phyloP scores from a whole-genome alignment of 257 asterid species.

The Linderniella brevidens region DNA sequence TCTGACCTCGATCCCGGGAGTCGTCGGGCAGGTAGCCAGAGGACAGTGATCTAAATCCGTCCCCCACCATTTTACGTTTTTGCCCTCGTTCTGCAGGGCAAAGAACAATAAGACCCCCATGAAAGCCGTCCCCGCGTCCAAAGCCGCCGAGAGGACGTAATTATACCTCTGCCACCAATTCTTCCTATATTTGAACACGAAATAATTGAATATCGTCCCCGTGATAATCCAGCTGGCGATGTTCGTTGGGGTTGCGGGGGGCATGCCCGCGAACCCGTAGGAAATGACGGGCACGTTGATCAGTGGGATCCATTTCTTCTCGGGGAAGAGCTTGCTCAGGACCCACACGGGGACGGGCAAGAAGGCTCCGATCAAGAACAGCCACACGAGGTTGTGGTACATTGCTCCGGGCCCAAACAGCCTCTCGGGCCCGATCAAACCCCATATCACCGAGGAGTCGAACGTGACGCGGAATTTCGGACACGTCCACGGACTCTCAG shows the following conservation, averaged over 20 bases:
- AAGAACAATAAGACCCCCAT: constrained; percentile 80
- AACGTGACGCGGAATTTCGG: constrained; percentile 4
- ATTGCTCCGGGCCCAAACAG: constrained; percentile 61
- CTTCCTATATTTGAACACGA: constrained; percentile 62
- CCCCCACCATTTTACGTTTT: constrained; percentile 83
- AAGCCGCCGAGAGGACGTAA: constrained; percentile 76
- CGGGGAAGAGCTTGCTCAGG: constrained; percentile 57
- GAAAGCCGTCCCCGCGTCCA: constrained; percentile 94
- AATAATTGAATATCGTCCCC: constrained; percentile 67
- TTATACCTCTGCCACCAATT: constrained; percentile 89
- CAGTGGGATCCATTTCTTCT: constrained; percentile 77
- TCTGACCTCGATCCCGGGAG: constrained; percentile 47
- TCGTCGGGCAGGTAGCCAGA: constrained; percentile 82
- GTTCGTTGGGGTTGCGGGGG: constrained; percentile 90
- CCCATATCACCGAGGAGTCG: constrained; percentile 3
- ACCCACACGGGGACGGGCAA: constrained; percentile 84
- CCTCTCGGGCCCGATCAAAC: constrained; percentile 15
- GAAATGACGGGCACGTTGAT: constrained; percentile 80
- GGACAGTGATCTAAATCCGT: constrained; percentile 74
- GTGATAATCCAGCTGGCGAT: constrained; percentile 81
- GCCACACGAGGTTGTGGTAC: constrained; percentile 77
- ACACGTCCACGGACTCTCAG: background rate
- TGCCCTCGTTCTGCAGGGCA: constrained; percentile 58
- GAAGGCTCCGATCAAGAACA: constrained; percentile 72
- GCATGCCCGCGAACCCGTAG: constrained; percentile 90